phyloP scores from a whole-genome alignment of 441 rosid genomes.

The Eruca vesicaria region DNA sequence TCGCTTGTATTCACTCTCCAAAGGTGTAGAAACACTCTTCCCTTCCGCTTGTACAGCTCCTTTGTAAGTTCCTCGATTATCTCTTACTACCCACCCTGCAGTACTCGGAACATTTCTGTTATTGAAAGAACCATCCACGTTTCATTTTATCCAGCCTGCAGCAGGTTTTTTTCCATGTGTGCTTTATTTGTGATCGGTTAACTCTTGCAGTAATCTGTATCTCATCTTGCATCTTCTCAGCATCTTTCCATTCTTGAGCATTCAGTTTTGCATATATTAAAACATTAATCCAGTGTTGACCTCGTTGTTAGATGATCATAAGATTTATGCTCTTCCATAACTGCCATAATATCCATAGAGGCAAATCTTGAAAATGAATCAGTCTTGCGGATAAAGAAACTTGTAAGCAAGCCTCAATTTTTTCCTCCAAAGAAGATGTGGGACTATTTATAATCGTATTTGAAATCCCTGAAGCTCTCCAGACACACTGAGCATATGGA shows the following conservation, averaged over 20 bases:
- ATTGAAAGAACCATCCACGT: neutral
- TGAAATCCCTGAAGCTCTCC: neutral
- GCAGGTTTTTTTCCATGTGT: too few species aligned
- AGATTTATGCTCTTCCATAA: neutral
- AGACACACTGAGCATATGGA: neutral
- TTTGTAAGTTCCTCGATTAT: neutral
- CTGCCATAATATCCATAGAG: neutral
- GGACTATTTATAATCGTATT: neutral
- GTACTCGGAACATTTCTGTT: neutral
- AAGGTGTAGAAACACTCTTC: neutral
- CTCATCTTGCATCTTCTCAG: neutral
- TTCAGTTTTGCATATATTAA: neutral
- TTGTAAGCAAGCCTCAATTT: neutral
- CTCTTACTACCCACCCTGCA: neutral
- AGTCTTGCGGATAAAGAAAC: neutral
- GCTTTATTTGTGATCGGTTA: neutral
- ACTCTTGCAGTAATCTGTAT: too few species aligned
- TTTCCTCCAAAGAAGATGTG: neutral
- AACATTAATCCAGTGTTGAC: neutral
- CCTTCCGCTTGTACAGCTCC: neutral
- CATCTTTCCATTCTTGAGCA: neutral
- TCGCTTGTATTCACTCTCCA: neutral
- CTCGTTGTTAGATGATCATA: neutral
- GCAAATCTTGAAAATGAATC: neutral
- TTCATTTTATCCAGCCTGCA: too few species aligned